Percentiles rank a stretch among this genome's conserved stretches.
Conservation (phyloP, 2,329 filamentous ascomycete genomes). For the Colletotrichum sp. region DNA sequence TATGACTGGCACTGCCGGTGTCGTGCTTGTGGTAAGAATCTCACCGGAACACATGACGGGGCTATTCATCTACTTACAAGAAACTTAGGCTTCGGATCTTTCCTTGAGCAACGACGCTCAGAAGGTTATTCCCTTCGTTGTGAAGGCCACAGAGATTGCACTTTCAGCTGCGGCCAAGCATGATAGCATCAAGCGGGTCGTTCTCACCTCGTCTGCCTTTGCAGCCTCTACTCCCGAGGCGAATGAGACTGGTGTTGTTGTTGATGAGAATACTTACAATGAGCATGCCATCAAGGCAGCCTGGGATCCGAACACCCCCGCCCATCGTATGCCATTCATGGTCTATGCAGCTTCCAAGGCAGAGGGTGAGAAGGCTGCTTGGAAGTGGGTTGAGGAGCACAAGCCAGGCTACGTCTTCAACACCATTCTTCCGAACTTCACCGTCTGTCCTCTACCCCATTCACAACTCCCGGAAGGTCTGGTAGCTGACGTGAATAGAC, state of each 20-base stretch:
- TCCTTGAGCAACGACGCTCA: slow-evolving; percentile 39
- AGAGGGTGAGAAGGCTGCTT: slow-evolving; percentile 39
- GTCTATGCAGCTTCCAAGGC: slow-evolving; percentile 45
- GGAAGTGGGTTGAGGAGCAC: slow-evolving; percentile 40
- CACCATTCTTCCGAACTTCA: slow-evolving; percentile 32
- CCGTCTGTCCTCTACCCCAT: slow-evolving; percentile 5
- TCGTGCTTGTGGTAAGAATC: not conserved
- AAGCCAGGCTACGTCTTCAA: slow-evolving; percentile 36
- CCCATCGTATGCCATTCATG: slow-evolving; percentile 18
- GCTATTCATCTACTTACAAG: slow-evolving; percentile 13
- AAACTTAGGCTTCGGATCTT: slow-evolving; percentile 35
- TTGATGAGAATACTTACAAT: slow-evolving; percentile 37
- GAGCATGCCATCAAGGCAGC: slow-evolving; percentile 35
- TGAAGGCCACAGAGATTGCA: slow-evolving; percentile 31
- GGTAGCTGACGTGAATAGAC: not conserved
- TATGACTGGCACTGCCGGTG: slow-evolving; percentile 25
- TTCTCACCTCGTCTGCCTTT: slow-evolving; percentile 42
- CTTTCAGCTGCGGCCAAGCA: slow-evolving; percentile 38
- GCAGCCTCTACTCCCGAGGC: slow-evolving; percentile 25
- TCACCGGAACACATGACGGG: slow-evolving; percentile 5
- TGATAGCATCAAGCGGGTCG: slow-evolving; percentile 41
- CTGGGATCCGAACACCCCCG: slow-evolving; percentile 42
- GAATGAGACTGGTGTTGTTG: slow-evolving; percentile 6
- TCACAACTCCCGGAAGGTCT: not conserved
- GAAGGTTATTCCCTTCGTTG: slow-evolving; percentile 37